A percentile compares a stretch with the other conserved stretches of the same genome.
Conservation (phyloP, 192 early-diverging fungal species). For the Linderina pennispora region DNA sequence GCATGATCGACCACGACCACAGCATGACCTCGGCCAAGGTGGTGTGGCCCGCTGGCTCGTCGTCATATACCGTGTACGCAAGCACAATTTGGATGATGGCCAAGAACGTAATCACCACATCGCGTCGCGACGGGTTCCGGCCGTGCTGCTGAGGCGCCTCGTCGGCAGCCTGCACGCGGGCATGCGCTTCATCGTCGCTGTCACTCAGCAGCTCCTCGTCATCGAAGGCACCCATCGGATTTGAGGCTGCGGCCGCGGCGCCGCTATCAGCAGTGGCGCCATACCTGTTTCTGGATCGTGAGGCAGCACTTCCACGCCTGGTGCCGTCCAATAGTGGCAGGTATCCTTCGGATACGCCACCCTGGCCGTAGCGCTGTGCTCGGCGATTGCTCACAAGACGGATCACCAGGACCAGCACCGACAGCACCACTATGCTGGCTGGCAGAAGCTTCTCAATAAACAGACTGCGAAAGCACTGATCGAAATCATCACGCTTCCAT, state of each 20-base stretch:
- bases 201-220: background rate
- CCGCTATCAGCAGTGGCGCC: background rate
- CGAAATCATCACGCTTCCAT: constrained; percentile 39
- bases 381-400: constrained; percentile 6
- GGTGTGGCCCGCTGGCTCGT: background rate
- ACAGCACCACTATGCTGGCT: constrained; percentile 8
- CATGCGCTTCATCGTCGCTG: background rate
- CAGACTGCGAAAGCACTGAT: constrained; percentile 31
- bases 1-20: constrained; percentile 29
- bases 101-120: constrained; percentile 15
- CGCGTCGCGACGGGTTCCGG: constrained; percentile 19
- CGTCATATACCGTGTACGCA: constrained; percentile 3
- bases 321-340: background rate
- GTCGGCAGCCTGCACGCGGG: background rate
- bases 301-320: too few relatives aligned
- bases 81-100: constrained; percentile 12
- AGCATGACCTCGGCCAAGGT: constrained; percentile 9
- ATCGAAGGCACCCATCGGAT: background rate
- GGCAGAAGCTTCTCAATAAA: constrained; percentile 27
- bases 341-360: background rate
- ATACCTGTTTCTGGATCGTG: too few relatives aligned
- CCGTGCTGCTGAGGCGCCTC: background rate
- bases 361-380: background rate
- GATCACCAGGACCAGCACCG: constrained; percentile 5
- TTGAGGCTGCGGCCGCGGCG: background rate